A percentile compares a stretch with the other conserved stretches of the same genome.
Conservation (phyloP, 1,139 yeast species). For the Barnettozyma hawaiiensis region DNA sequence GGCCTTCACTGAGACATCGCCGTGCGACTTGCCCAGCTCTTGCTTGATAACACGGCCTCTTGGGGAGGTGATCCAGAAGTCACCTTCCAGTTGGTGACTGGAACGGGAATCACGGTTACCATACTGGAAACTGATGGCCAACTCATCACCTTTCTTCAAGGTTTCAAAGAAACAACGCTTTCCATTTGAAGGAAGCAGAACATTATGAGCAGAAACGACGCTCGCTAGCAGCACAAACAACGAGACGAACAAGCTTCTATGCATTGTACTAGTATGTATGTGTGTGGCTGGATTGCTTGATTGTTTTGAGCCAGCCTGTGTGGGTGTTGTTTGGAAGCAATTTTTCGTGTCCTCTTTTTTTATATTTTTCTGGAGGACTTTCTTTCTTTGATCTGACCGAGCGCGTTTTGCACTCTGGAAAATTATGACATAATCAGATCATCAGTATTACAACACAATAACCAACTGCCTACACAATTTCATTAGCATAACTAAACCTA, state of each 20-base stretch:
- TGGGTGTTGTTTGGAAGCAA: background rate
- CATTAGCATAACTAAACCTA: constrained; percentile 9
- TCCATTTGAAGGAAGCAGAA: constrained; percentile 77
- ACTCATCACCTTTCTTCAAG: constrained; percentile 76
- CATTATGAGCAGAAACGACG: constrained; percentile 60
- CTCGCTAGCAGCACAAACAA: constrained; percentile 14
- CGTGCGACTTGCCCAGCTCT: constrained; percentile 63
- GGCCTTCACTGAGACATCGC: constrained; percentile 69
- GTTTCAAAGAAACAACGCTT: constrained; percentile 86
- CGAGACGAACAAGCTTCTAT: constrained; percentile 5
- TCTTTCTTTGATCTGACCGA: background rate
- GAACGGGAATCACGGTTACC: constrained; percentile 85
- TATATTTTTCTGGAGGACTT: too few species aligned
- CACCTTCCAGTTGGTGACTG: constrained; percentile 70
- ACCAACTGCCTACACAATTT: background rate
- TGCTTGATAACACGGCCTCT: constrained; percentile 48
- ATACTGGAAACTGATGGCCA: constrained; percentile 87
- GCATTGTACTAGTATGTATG: too few species aligned
- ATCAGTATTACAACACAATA: too few species aligned
- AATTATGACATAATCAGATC: background rate
- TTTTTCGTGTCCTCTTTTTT: constrained; percentile 3
- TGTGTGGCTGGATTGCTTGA: background rate
- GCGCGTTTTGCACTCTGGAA: background rate
- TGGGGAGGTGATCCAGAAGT: constrained; percentile 60
- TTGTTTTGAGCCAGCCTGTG: background rate